These are phyloP conservation scores for Bruguiera gymnorhiza DNA, from an alignment of 345 rosid genomes.

Conservation along the genomic window DNA sequence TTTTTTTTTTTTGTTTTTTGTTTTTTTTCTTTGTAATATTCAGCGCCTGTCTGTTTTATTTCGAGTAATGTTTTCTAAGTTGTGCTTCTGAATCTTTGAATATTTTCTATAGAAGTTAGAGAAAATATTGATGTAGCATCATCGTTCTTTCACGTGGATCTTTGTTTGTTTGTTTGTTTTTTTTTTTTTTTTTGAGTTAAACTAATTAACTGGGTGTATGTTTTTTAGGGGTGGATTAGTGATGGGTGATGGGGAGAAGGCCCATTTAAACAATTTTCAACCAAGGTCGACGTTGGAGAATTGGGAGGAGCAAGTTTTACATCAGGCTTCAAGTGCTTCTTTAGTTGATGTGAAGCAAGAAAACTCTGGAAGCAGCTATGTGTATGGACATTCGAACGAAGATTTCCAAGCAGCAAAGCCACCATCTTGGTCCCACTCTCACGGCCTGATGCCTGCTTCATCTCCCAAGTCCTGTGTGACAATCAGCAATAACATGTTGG, in stretches of 20 bases:
- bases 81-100: background rate
- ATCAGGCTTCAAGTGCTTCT: slow-evolving; percentile 40
- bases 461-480: slow-evolving; percentile 61
- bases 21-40: no score
- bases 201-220: background rate
- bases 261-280: slow-evolving; percentile 44
- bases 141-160: background rate
- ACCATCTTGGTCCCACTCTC: slow-evolving; percentile 30
- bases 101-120: no score
- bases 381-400: slow-evolving; percentile 41
- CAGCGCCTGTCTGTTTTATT: background rate
- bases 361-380: slow-evolving; percentile 40
- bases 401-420: slow-evolving; percentile 30
- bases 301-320: slow-evolving; percentile 66
- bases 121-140: no score
- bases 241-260: slow-evolving; percentile 48
- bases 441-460: slow-evolving; percentile 40
- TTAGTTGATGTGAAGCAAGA: slow-evolving; percentile 62
- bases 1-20: background rate
- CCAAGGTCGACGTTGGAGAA: slow-evolving; percentile 54
- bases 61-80: background rate
- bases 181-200: background rate
- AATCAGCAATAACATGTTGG: slow-evolving; percentile 52
- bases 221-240: slow-evolving; percentile 60
- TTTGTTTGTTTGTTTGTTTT: no score